Evolutionary conservation across 1,284 basidiomycete species (phyloP), one percentile per base, ranked within the genome.

Genomic region (Naganishia sp.): DNA sequence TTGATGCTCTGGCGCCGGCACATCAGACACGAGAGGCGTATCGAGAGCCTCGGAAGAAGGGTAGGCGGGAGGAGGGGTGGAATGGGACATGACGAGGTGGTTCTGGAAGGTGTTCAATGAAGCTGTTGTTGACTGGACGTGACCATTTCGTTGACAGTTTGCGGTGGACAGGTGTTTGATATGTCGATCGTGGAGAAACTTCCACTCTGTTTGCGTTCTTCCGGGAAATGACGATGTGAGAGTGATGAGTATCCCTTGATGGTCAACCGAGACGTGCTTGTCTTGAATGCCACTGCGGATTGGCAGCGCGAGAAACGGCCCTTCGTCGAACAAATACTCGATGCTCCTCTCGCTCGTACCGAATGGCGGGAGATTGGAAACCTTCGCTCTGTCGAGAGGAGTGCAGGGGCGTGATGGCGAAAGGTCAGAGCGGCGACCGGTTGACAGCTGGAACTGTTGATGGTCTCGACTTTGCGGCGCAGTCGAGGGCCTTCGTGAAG

Each of bases 121-220:
- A 39, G n/a, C 23, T 18, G 10, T n/a, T 33, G 21, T 61, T 11
- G 6, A 43, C 5, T 13, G 21, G 16, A 2, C 7, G 0, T 3
- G 23, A 33, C 6, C 57, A 61, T 61, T 15, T 23, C 15, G 16
- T 28, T 23, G 33, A 15, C 6, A 5, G 43, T 42, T 21, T 33
- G n/a, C 13, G 7, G 21, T 15, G 16, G 31, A 42, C 5, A 23
- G 53, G 11, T 6, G 2, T n/a, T 33, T 21, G 21, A 42, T 33
- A 6, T 43, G 23, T 16, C 48, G 57, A 2, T 61, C 36, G 48
- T 52, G 33, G 10, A 33, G 15, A 36, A 61, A 7, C 57, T 61
- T 61, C 57, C 33, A 46, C 48, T 52, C 57, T 25, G 49, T 48
- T 21, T 61, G 33, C 25, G 48, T 43, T 3, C 21, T 46, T 23